Evolutionary conservation across 192 early-diverging fungal genomes (phyloP), one percentile per base, ranked within the genome.

Genomic region (Jimgerdemannia flammicorona): DNA sequence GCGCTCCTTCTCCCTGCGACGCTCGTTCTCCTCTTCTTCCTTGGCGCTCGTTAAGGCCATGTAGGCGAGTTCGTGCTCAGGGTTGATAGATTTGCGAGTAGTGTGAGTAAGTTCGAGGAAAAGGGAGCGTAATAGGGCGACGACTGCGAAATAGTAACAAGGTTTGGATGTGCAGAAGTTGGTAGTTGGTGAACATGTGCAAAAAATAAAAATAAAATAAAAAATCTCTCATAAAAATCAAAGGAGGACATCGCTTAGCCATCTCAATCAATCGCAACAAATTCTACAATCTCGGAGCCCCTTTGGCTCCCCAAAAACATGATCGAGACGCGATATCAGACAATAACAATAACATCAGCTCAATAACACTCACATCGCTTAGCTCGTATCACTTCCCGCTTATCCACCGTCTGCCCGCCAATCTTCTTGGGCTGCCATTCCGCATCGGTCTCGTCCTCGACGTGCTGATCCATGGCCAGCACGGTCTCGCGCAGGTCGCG

Each of bases 401-500:
- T 73, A 14, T 78, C 78, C 18, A 90, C 77, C 9, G 72, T 75
- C 18, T 80, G 81, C 2, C 87, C 83, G 44, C 87, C 87, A 63
- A 88, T 84, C 41, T 81, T 84, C 44, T 80, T 83, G 11, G 73
- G 70, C 49, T 84, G 65, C 81, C 85, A 84, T 7, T 76, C 74
- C 17, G 64, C 44, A 9, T 77, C 75, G 17, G 72, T 43, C 42
- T 82, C 80, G 39, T 85, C 78, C 59, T 82, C 77, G 6, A 80
- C 72, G 64, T 81, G 81, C 0, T 76, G 64, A 42, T 88, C 88
- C 74, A 84, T 82, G 17, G 87, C 78, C 72, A 94, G 69, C 4
- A 95, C 87, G 1, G 90, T 80, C 8, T 88, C 74, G 3, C 93
- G 87, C 3, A 95, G 78, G 1, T 87, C 86, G 40, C 82, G 67